Conservation (phyloP, 129 eudicot species). For the Saposhnikovia divaricata region DNA sequence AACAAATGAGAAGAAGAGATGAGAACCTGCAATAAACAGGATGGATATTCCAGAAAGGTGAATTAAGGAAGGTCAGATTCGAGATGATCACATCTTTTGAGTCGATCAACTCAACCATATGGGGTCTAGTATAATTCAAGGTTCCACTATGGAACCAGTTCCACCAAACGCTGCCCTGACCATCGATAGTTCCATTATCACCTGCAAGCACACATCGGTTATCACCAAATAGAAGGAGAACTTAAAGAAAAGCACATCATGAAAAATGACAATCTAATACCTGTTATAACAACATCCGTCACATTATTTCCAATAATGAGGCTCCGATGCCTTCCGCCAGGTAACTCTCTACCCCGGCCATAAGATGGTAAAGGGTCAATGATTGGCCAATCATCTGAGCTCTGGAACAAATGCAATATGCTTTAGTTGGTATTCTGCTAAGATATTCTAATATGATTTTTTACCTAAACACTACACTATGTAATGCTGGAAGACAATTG, state of each 20-base stretch:
- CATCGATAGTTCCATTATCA: slow-evolving; percentile 47
- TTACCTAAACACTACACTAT: neutral
- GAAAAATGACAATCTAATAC: slow-evolving; percentile 10
- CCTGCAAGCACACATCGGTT: slow-evolving; percentile 13
- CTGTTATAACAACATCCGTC: slow-evolving; percentile 40
- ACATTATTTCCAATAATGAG: slow-evolving; percentile 26
- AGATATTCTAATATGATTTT: neutral
- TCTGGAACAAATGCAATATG: neutral
- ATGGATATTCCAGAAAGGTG: slow-evolving; percentile 45
- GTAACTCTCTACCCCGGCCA: slow-evolving; percentile 42
- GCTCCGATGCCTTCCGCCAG: slow-evolving; percentile 31
- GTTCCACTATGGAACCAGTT: slow-evolving; percentile 21
- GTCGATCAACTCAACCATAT: slow-evolving; percentile 25
- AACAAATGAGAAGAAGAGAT: neutral
- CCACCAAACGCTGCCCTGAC: slow-evolving; percentile 46
- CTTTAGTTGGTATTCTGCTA: neutral
- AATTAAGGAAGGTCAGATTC: slow-evolving; percentile 25
- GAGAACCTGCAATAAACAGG: slow-evolving; percentile 44
- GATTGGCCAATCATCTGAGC: slow-evolving; percentile 22
- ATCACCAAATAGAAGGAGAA: neutral
- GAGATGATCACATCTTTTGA: slow-evolving; percentile 26
- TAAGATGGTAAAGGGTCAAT: slow-evolving; percentile 41
- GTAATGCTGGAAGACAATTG: neutral
- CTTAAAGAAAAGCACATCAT: neutral
- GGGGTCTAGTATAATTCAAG: slow-evolving; percentile 30